Evolutionary conservation across 345 rosid genomes (phyloP), one percentile per base, ranked within the genome.

Genomic region (Conringia planisiliqua): DNA sequence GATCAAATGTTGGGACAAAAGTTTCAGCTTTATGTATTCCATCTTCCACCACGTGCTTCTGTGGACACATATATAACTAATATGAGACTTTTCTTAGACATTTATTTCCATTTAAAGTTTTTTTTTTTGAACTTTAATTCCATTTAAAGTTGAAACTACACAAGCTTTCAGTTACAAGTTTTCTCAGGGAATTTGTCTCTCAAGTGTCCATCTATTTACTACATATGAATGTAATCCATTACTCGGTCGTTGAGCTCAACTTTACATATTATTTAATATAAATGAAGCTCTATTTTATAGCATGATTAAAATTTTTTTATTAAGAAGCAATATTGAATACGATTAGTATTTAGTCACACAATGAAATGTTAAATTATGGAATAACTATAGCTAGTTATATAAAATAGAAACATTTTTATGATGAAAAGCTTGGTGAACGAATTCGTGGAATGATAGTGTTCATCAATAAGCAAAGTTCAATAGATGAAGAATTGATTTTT

Each of bases 131-230:
- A 22, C 24, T 22, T 22, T 22, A 61, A 51, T 62, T 62, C 74
- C 39, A 63, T 44, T 62, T 11, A 70, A 62, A 46, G 52, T 54
- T 62, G 75, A 61, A 68, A 69, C 62, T 44, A 67, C 57, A 51
- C 50, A 33, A 29, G 67, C 67, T 74, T 66, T 46, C 11, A 8
- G 14, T 35, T 68, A 68, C 52, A 38, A 39, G 36, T 38, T 48
- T 67, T 68, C 38, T 75, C 39, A 20, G 55, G 57, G 64, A 54
- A 32, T 32, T 39, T 76, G 47, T 68, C 74, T 43, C 39, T 67
- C 55, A 48, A 44, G 36, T 75, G 55, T 40, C 44, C 64, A 46
- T 66, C 42, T 74, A 13, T 24, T 44, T 65, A 43, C 58, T 65
- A 56, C 66, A 46, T 57, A 74, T 57, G 66, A 66, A 56, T 66